Conservation (phyloP, 2,329 filamentous ascomycete species). For the Trichophyton benhamiae region DNA sequence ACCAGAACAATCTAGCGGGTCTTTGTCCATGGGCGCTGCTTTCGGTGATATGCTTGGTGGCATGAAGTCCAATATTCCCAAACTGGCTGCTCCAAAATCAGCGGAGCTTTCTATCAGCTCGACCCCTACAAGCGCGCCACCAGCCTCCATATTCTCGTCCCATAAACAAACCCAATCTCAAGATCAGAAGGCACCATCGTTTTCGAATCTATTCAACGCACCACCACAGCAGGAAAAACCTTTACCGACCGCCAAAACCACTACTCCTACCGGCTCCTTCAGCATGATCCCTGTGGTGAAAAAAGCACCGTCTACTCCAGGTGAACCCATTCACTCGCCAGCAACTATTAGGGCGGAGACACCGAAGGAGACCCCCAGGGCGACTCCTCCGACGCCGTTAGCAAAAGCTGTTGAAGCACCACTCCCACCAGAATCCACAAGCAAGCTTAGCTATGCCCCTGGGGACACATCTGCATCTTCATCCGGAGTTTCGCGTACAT, state of each 20-base stretch:
- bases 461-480: constrained; percentile 40
- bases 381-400: constrained; percentile 22
- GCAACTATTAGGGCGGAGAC: constrained; percentile 25
- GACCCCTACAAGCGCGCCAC: constrained; percentile 5
- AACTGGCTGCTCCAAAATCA: constrained; percentile 4
- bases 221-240: background rate
- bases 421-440: constrained; percentile 38
- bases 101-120: constrained; percentile 11
- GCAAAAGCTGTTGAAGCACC: constrained; percentile 27
- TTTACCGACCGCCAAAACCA: background rate
- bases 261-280: constrained; percentile 4
- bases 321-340: constrained; percentile 21
- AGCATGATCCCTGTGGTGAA: constrained; percentile 15
- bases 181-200: background rate
- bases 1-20: constrained; percentile 21
- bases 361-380: constrained; percentile 21
- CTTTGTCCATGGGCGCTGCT: constrained; percentile 29
- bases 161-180: background rate
- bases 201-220: background rate
- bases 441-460: constrained; percentile 33
- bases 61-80: constrained; percentile 8
- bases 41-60: constrained; percentile 29
- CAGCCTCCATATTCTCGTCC: constrained; percentile 6
- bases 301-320: constrained; percentile 20
- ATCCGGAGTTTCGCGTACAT: constrained; percentile 27